Evolutionary conservation across 345 rosid genomes (phyloP).

Genomic region (Euphorbia peplus): DNA sequence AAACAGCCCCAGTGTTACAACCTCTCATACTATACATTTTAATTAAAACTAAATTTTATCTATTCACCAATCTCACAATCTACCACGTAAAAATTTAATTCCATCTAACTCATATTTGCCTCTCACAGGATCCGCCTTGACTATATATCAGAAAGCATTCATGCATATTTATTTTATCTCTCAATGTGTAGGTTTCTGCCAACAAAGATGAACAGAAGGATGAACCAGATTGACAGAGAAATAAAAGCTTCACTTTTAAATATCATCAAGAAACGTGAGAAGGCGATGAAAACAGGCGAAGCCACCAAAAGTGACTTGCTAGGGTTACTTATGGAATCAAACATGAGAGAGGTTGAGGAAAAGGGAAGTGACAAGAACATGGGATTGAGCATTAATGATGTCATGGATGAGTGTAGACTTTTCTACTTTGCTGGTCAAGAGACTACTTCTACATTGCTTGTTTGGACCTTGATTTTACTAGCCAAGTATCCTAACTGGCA

Average conservation of each 20-base stretch:
- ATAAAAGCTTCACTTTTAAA: constrained; percentile 24
- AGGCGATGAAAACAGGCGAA: constrained; percentile 32
- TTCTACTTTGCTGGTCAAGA: constrained; percentile 29
- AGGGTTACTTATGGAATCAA: constrained; percentile 44
- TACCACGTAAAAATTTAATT: no score
- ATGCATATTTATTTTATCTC: no score
- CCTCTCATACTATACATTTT: no score
- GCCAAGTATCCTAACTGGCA: constrained; percentile 18
- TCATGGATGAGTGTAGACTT: constrained; percentile 20
- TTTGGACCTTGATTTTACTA: constrained; percentile 25
- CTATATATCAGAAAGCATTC: no score
- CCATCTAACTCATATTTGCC: no score
- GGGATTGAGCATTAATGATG: constrained; percentile 40
- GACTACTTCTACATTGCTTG: constrained; percentile 18
- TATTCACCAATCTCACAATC: no score
- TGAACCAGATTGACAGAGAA: constrained; percentile 35
- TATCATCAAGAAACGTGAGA: constrained; percentile 38
- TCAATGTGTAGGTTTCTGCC: constrained; percentile 40
- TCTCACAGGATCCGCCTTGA: no score
- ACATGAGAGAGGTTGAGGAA: constrained; percentile 33
- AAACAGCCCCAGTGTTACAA: no score
- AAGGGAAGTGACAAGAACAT: neutral
- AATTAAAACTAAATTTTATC: no score
- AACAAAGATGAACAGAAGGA: constrained; percentile 36
- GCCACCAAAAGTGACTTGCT: constrained; percentile 33